These are phyloP conservation scores for Chytriomyces hyalinus DNA, from an alignment of 192 early-diverging fungal genomes.

Conservation along the genomic window DNA sequence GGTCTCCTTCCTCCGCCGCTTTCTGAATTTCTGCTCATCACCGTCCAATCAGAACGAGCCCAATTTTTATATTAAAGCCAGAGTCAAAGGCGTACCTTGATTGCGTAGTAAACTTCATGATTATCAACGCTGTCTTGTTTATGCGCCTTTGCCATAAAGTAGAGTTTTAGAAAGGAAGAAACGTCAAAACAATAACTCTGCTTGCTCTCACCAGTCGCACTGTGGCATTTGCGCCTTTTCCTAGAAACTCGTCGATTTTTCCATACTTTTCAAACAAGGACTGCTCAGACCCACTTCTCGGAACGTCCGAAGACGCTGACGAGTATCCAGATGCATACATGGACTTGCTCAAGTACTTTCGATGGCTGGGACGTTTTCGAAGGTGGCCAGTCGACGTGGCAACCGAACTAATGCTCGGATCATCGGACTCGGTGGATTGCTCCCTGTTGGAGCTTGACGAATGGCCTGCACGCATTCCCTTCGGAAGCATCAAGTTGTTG, in stretches of 20 bases:
- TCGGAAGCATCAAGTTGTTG: slow-evolving; percentile 29
- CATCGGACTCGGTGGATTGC: not conserved
- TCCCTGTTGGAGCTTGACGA: not conserved
- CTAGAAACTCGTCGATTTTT: slow-evolving; percentile 51
- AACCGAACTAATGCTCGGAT: not conserved
- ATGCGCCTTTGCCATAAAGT: slow-evolving; percentile 34
- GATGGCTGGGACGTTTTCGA: not conserved
- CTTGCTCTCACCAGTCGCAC: slow-evolving; percentile 49
- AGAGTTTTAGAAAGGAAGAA: not conserved
- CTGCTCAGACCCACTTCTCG: slow-evolving; percentile 36
- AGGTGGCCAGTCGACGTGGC: not conserved
- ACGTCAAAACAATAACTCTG: too few species aligned
- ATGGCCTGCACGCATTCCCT: not conserved
- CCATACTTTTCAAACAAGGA: slow-evolving; percentile 60
- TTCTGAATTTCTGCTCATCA: slow-evolving; percentile 75
- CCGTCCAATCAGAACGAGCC: not conserved
- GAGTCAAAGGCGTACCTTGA: slow-evolving; percentile 58
- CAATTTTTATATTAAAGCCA: too few species aligned
- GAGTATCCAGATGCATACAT: not conserved
- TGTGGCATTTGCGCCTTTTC: slow-evolving; percentile 59
- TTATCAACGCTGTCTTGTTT: slow-evolving; percentile 33
- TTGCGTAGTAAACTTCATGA: slow-evolving; percentile 68
- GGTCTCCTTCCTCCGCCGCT: slow-evolving; percentile 80
- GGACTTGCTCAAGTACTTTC: not conserved
- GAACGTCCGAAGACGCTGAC: not conserved